Evolutionary conservation across 2,329 filamentous ascomycete species (phyloP).

Genomic region (Aspergillus fijiensis): DNA sequence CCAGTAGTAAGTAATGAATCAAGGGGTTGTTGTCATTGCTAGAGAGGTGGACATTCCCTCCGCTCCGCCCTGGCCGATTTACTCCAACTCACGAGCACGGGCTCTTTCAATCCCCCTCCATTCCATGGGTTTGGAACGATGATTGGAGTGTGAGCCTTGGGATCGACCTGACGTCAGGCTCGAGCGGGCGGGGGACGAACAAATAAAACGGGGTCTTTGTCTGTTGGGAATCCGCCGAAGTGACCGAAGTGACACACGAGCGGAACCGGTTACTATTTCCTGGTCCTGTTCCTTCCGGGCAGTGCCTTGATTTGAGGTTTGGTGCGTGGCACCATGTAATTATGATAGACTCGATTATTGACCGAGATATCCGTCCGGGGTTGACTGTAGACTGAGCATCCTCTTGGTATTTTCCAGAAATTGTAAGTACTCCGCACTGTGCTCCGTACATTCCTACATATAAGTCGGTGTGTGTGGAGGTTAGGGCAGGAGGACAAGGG

Average conservation of each 20-base stretch:
- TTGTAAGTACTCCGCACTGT: no score
- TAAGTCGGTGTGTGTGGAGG: no score
- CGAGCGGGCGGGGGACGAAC: neutral
- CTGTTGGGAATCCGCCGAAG: neutral
- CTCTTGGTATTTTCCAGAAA: no score
- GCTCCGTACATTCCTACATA: no score
- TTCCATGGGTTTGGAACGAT: neutral
- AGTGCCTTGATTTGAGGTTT: no score
- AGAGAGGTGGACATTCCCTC: neutral
- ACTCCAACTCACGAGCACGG: neutral
- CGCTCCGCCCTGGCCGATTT: neutral
- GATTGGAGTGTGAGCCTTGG: neutral
- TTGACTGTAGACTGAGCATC: no score
- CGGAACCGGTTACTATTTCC: neutral
- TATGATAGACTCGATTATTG: no score
- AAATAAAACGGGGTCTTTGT: neutral
- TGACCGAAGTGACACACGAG: neutral
- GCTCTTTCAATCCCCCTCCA: neutral
- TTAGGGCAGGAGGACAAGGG: no score
- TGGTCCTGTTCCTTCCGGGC: neutral
- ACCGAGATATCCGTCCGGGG: no score
- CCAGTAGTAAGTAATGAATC: neutral
- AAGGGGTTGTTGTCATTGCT: neutral
- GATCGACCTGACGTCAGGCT: neutral
- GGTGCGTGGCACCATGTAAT: neutral